A percentile compares a stretch with the other conserved stretches of the same genome.
Conservation (phyloP, 1,284 basidiomycete genomes). For the Tranzscheliella williamsii region DNA sequence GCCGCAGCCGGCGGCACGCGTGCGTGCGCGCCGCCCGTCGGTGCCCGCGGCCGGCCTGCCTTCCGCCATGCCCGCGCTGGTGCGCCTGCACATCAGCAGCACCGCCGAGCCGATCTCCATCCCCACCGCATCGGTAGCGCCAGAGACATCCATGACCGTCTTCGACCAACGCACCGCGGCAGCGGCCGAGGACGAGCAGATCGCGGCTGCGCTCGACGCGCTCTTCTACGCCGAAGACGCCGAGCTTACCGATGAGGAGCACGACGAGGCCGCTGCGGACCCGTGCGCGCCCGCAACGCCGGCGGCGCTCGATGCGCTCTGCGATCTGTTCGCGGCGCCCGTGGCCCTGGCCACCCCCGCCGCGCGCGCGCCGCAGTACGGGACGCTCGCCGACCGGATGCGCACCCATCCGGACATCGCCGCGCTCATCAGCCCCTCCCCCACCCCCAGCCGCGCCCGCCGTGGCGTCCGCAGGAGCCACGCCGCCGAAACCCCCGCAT, state of each 20-base stretch:
- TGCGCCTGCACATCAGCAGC: slow-evolving; percentile 29
- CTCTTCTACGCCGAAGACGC: slow-evolving; percentile 29
- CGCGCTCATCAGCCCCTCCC: slow-evolving; percentile 7
- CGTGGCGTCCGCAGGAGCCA: slow-evolving; percentile 19
- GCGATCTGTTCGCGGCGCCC: slow-evolving; percentile 16
- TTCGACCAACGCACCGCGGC: slow-evolving; percentile 7
- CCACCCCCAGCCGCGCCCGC: background rate
- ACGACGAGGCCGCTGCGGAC: slow-evolving; percentile 11
- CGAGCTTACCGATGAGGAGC: slow-evolving; percentile 33
- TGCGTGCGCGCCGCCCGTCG: slow-evolving; percentile 15
- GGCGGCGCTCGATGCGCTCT: slow-evolving; percentile 17
- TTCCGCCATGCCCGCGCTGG: slow-evolving; percentile 14
- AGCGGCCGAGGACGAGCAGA: slow-evolving; percentile 8
- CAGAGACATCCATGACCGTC: slow-evolving; percentile 8
- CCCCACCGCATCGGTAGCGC: slow-evolving; percentile 1
- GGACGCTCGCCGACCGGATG: slow-evolving; percentile 23
- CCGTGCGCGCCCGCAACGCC: slow-evolving; percentile 11
- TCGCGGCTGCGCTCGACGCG: slow-evolving; percentile 22
- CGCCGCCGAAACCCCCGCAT: slow-evolving; percentile 10
- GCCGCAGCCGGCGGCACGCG: slow-evolving; percentile 17
- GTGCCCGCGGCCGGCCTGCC: slow-evolving; percentile 20
- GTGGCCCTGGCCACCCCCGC: slow-evolving; percentile 8
- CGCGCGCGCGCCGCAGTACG: slow-evolving; percentile 13
- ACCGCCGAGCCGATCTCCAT: slow-evolving; percentile 24
- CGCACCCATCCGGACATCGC: slow-evolving; percentile 19